Base-by-base conservation (phyloP, 768 basidiomycete genomes). In the Cystofilobasidium ferigula region DNA sequence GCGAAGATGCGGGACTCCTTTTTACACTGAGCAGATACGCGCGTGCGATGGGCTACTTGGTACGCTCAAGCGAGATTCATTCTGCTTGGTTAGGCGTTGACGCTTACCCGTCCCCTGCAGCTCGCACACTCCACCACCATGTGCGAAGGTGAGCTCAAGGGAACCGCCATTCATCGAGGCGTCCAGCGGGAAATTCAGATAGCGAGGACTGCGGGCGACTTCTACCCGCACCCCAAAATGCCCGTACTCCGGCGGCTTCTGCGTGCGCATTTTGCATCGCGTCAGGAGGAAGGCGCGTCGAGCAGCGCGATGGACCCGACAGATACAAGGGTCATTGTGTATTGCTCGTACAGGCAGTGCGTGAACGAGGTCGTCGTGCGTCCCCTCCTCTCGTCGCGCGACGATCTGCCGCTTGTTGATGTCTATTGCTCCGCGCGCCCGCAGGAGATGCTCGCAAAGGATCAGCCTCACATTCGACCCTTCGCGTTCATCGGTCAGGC, bases 11-110 rank as follows among this genome's bases (percentile, higher is more conserved):
- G n/a, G n/a, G n/a, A n/a, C n/a, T 80, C 8, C 78, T 90, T 35
- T 77, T 79, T 43, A 45, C 62, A 24, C 72, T 92, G 28, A 78
- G 77, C 16, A 70, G 75, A 28, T 78, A 95, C 73, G 88, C 89
- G 10, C 80, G 89, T 57, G 88, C 85, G 0, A 89, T 95, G 88
- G 82, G 84, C 0, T 90, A 97, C 74, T 79, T 99, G 70, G 89
- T 95, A 72, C 64, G 14, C 28, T 22, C 26, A 22, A 7, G 7
- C 45, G 38, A 6, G 0, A 16, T 14, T 7, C 35, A 24, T 10
- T 35, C 2, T 22, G 14, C 22, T 3, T n/a, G 28, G 10, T 16
- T n/a, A 10, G 0, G 12, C 1, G 12, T 43, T 8, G 26, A 20
- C 26, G 35, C 35, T 69, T 40, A 24, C 12, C 54, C 34, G 18